Evolutionary conservation across 1,139 yeast genomes (phyloP).

Genomic region (Casaregolazyma suthepensis): DNA sequence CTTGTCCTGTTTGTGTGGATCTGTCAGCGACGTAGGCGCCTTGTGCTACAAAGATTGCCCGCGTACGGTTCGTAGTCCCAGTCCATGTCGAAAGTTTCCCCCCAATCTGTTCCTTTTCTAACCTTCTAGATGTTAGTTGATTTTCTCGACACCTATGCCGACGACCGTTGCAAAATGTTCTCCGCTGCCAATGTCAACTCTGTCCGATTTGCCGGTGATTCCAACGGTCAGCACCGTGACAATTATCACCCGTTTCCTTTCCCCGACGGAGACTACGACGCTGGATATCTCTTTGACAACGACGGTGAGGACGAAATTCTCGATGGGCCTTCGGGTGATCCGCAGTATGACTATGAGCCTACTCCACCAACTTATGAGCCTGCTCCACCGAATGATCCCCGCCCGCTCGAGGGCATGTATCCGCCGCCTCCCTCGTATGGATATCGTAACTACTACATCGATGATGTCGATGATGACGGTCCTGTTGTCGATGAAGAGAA

Average conservation of each 20-base stretch:
- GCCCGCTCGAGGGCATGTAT: neutral
- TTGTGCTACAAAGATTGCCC: constrained; percentile 20
- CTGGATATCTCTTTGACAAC: constrained; percentile 8
- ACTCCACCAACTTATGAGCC: neutral
- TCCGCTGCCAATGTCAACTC: constrained; percentile 12
- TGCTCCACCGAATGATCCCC: neutral
- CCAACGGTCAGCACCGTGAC: constrained; percentile 23
- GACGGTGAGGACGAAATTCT: neutral
- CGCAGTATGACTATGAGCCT: neutral
- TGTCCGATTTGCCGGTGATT: constrained; percentile 23
- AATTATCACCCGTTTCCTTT: constrained; percentile 18
- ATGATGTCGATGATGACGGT: constrained; percentile 7
- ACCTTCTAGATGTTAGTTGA: constrained; percentile 6
- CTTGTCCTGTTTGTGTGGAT: constrained; percentile 21
- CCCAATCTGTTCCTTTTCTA: neutral
- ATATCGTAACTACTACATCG: constrained; percentile 5
- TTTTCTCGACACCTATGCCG: constrained; percentile 13
- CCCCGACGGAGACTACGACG: constrained; percentile 14
- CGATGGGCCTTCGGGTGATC: neutral
- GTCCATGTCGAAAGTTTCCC: neutral
- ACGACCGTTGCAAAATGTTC: constrained; percentile 16
- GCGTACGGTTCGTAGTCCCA: constrained; percentile 14
- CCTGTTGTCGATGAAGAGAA: constrained; percentile 5
- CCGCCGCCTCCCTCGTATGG: neutral
- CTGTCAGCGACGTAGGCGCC: constrained; percentile 19